phyloP scores from a whole-genome alignment of 1,139 yeast genomes.

The Pichia sp. region DNA sequence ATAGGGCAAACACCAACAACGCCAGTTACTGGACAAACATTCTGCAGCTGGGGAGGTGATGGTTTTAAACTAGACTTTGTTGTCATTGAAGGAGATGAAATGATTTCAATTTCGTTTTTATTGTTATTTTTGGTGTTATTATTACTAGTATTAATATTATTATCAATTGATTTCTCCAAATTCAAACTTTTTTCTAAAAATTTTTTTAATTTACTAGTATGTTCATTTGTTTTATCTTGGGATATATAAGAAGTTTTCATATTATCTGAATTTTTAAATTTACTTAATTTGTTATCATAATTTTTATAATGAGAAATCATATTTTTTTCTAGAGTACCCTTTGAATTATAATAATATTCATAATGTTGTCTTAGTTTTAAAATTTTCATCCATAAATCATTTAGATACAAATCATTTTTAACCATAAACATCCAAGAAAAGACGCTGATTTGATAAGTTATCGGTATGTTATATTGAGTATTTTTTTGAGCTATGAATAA shows the following conservation, averaged over 20 bases:
- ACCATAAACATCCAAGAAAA: conserved; percentile 49
- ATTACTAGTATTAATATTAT: conserved; percentile 1
- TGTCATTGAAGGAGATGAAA: conserved; percentile 1
- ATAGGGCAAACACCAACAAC: conserved; percentile 24
- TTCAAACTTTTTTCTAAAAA: conserved; percentile 25
- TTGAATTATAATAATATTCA: conserved; percentile 29
- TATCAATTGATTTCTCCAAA: conserved; percentile 5
- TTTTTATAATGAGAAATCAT: conserved; percentile 26
- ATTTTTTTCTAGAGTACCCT: conserved; percentile 16
- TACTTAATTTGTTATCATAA: conserved; percentile 24
- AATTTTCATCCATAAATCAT: conserved; percentile 46
- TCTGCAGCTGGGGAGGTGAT: conserved; percentile 1
- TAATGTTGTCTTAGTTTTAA: conserved; percentile 42
- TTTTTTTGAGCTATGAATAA: conserved; percentile 43
- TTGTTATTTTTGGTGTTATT: background rate
- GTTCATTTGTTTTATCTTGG: conserved; percentile 24
- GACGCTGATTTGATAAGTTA: conserved; percentile 42
- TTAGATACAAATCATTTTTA: conserved; percentile 46
- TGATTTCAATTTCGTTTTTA: conserved; percentile 7
- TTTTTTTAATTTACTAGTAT: conserved; percentile 28
- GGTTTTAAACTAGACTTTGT: background rate
- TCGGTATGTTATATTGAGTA: conserved; percentile 32
- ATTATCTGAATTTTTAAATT: conserved; percentile 14
- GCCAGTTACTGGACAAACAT: conserved; percentile 23
- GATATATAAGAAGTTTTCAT: conserved; percentile 15